Conservation (phyloP, 176 grass and related monocot genomes). For the Puya raimondii region DNA sequence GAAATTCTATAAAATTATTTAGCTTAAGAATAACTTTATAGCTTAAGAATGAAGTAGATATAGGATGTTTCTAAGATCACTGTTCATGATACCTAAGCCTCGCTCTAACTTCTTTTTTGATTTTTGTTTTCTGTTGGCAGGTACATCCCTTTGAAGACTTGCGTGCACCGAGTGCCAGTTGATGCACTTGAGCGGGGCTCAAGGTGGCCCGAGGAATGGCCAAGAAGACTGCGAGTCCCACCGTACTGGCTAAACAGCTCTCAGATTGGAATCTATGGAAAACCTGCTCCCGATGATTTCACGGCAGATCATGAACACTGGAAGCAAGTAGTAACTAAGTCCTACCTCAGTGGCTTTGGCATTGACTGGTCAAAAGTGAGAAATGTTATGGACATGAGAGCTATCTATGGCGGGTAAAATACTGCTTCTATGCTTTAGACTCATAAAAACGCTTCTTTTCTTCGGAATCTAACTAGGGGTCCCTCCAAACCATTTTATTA, state of each 20-base stretch:
- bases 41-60: neutral
- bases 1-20: too few relatives aligned
- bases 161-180: constrained; percentile 65
- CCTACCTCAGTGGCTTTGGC: constrained; percentile 66
- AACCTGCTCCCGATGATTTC: constrained; percentile 65
- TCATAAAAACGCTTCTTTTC: neutral
- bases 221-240: constrained; percentile 37
- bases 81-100: too few relatives aligned
- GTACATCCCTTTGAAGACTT: constrained; percentile 80
- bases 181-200: constrained; percentile 35
- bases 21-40: neutral
- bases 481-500: too few relatives aligned
- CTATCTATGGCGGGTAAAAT: constrained; percentile 76
- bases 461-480: too few relatives aligned
- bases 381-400: constrained; percentile 99
- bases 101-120: neutral
- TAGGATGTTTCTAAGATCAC: neutral
- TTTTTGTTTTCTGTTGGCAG: constrained; percentile 2
- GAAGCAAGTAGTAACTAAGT: constrained; percentile 49
- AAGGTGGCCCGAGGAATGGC: constrained; percentile 60
- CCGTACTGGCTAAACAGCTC: constrained; percentile 72
- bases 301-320: constrained; percentile 57
- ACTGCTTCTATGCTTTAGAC: neutral
- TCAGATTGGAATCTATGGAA: constrained; percentile 53
- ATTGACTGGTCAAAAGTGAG: constrained; percentile 84